Evolutionary conservation across 371 early-diverging fungal species (phyloP).

Genomic region (Apophysomyces ossiformis): DNA sequence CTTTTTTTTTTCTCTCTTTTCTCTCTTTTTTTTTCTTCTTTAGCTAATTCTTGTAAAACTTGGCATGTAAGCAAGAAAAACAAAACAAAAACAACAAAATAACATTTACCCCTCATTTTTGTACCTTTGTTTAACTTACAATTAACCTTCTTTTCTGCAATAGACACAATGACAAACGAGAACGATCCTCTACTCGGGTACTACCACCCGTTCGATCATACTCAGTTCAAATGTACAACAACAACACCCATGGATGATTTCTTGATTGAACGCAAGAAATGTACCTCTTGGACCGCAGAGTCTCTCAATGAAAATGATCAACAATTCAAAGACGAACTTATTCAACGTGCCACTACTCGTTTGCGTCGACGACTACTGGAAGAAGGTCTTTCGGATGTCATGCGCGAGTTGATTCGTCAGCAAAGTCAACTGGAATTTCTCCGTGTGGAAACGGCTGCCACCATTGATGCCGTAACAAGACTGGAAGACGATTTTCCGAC

Average conservation of each 20-base stretch:
- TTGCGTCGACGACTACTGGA: conserved; percentile 30
- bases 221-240: not conserved
- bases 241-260: not conserved
- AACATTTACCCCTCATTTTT: not conserved
- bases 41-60: not conserved
- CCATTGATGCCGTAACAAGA: conserved; percentile 33
- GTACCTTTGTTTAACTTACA: not conserved
- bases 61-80: not conserved
- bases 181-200: not conserved
- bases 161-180: conserved; percentile 6
- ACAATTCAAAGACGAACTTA: conserved; percentile 22
- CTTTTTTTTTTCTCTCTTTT: not conserved
- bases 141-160: conserved; percentile 1
- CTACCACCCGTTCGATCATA: not conserved
- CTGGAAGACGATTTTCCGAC: conserved; percentile 17
- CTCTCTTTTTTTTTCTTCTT: not conserved
- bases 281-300: not conserved
- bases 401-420: conserved; percentile 25
- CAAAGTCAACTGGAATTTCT: conserved; percentile 37
- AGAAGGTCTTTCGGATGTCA: conserved; percentile 34
- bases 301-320: not conserved
- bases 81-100: not conserved
- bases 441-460: conserved; percentile 34
- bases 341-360: conserved; percentile 27
- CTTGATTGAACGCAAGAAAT: not conserved